Percentiles rank a stretch among this genome's conserved stretches.
These are phyloP conservation scores for Apiotrichum montevideense DNA, from an alignment of 1,284 basidiomycete species.

Conservation along the genomic window DNA sequence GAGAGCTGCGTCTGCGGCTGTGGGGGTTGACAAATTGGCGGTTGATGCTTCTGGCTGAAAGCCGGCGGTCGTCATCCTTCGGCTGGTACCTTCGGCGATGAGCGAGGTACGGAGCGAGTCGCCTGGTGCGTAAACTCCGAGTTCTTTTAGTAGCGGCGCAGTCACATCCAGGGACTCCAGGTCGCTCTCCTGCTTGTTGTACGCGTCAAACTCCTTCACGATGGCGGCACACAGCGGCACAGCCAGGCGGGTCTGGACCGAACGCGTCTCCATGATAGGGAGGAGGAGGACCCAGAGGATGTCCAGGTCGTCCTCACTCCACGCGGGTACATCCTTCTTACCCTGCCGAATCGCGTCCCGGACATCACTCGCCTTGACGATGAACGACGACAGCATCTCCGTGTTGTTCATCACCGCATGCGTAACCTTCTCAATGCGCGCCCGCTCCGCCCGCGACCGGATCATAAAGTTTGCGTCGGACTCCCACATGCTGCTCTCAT, in stretches of 20 bases:
- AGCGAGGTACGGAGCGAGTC: slow-evolving; percentile 48
- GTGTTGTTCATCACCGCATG: slow-evolving; percentile 52
- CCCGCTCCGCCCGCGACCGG: slow-evolving; percentile 59
- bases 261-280: slow-evolving; percentile 57
- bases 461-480: slow-evolving; percentile 59
- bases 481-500: slow-evolving; percentile 54
- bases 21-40: slow-evolving; percentile 14
- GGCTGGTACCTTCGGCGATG: slow-evolving; percentile 21
- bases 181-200: neutral
- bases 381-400: slow-evolving; percentile 55
- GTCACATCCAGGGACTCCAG: slow-evolving; percentile 42
- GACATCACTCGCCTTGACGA: slow-evolving; percentile 53
- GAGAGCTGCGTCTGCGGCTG: slow-evolving; percentile 10
- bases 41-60: slow-evolving; percentile 17
- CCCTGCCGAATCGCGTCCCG: slow-evolving; percentile 34
- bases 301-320: slow-evolving; percentile 56
- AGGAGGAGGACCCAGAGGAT: slow-evolving; percentile 64
- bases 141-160: slow-evolving; percentile 52
- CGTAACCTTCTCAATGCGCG: slow-evolving; percentile 55
- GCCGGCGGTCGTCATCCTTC: slow-evolving; percentile 25
- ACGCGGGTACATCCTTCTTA: slow-evolving; percentile 36
- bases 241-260: slow-evolving; percentile 63
- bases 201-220: slow-evolving; percentile 54
- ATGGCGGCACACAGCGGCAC: slow-evolving; percentile 55
- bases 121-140: slow-evolving; percentile 70